These are phyloP conservation scores for Austroboletus novae-zelandiae DNA, from an alignment of 1,284 basidiomycete genomes.

Conservation along the genomic window DNA sequence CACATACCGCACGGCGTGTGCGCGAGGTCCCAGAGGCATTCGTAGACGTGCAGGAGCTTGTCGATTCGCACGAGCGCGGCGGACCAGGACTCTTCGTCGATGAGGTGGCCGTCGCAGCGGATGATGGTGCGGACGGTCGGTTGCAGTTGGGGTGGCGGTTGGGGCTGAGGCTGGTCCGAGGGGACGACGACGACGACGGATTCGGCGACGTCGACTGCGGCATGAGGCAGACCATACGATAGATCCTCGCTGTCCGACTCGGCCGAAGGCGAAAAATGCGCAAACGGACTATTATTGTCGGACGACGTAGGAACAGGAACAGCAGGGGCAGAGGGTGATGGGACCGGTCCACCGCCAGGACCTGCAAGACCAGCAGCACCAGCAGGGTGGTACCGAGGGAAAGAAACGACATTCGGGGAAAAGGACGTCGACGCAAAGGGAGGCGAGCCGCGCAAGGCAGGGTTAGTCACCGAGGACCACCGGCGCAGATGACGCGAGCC, in stretches of 20 bases:
- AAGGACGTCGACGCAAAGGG: conserved; percentile 15
- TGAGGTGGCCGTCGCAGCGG: conserved; percentile 25
- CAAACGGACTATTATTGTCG: conserved; percentile 11
- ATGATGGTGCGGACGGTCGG: conserved; percentile 18
- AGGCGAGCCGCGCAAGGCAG: conserved; percentile 26
- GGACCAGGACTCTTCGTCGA: conserved; percentile 32
- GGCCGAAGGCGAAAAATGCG: conserved; percentile 23
- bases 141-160: background rate
- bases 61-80: conserved; percentile 23
- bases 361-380: background rate
- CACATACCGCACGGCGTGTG: conserved; percentile 32
- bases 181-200: background rate
- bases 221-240: conserved; percentile 18
- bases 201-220: conserved; percentile 20
- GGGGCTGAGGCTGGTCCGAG: conserved; percentile 5
- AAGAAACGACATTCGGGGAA: conserved; percentile 14
- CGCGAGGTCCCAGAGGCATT: conserved; percentile 29
- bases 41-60: conserved; percentile 30
- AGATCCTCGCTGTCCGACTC: conserved; percentile 29
- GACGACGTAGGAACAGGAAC: conserved; percentile 5
- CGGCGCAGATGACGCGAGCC: conserved; percentile 31
- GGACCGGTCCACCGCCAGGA: background rate
- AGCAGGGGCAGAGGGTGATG: background rate
- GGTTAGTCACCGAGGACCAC: conserved; percentile 32
- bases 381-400: conserved; percentile 15